Conservation (phyloP, 768 basidiomycete species). For the Kwoniella sp. region DNA sequence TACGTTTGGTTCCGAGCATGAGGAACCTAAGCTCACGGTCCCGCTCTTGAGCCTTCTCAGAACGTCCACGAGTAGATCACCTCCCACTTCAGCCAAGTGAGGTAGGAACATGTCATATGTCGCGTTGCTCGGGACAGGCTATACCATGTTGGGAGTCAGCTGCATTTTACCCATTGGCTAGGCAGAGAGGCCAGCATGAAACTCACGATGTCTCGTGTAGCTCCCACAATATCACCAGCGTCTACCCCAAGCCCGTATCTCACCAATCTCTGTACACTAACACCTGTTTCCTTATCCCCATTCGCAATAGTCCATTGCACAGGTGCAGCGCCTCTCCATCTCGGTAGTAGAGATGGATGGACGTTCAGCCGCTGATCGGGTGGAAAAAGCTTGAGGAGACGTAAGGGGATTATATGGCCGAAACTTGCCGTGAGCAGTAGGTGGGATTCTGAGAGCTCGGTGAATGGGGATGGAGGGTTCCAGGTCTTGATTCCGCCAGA, state of each 20-base stretch:
- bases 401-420: slow-evolving; percentile 74
- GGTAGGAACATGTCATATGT: slow-evolving; percentile 66
- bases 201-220: slow-evolving; percentile 62
- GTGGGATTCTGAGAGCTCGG: slow-evolving; percentile 45
- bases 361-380: slow-evolving; percentile 71
- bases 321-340: slow-evolving; percentile 86
- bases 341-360: slow-evolving; percentile 83
- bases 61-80: slow-evolving; percentile 69
- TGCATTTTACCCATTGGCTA: not conserved
- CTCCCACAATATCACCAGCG: slow-evolving; percentile 70
- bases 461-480: slow-evolving; percentile 60
- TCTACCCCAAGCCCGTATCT: slow-evolving; percentile 80
- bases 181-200: not conserved
- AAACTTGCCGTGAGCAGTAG: slow-evolving; percentile 86
- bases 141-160: not conserved
- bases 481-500: slow-evolving; percentile 67
- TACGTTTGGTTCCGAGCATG: too few species aligned
- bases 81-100: slow-evolving; percentile 66
- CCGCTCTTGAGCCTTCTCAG: slow-evolving; percentile 67
- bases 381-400: slow-evolving; percentile 67
- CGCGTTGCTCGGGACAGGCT: slow-evolving; percentile 63
- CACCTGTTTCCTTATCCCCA: slow-evolving; percentile 70
- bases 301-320: slow-evolving; percentile 80
- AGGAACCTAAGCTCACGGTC: slow-evolving; percentile 61
- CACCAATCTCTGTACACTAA: slow-evolving; percentile 64